These are phyloP conservation scores for Aspergillus brunneoviolaceus DNA, from an alignment of 2,329 filamentous ascomycete genomes.

Conservation along the genomic window DNA sequence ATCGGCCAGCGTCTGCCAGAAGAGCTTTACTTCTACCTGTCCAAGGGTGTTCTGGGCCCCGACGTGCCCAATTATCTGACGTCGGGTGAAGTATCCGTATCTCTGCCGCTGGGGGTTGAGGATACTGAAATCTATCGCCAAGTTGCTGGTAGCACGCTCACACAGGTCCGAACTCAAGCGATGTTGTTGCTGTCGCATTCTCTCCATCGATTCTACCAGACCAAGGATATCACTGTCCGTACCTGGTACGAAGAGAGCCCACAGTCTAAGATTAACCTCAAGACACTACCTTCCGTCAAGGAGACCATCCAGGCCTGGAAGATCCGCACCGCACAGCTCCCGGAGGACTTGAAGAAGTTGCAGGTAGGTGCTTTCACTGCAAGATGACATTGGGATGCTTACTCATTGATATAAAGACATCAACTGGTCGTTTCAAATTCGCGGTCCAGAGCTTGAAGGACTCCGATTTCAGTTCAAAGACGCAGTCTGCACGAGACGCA, in stretches of 20 bases:
- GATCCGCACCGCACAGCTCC: constrained; percentile 58
- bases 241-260: constrained; percentile 81
- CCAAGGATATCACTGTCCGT: constrained; percentile 72
- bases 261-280: constrained; percentile 64
- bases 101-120: constrained; percentile 82
- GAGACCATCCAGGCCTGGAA: constrained; percentile 67
- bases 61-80: constrained; percentile 80
- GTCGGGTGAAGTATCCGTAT: constrained; percentile 72
- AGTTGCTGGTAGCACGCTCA: constrained; percentile 72
- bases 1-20: constrained; percentile 85
- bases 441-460: constrained; percentile 67
- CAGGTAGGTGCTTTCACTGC: constrained; percentile 22
- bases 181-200: constrained; percentile 75
- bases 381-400: constrained; percentile 4
- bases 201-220: constrained; percentile 79
- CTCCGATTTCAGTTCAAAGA: constrained; percentile 66
- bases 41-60: constrained; percentile 75
- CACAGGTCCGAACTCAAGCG: constrained; percentile 71
- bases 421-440: constrained; percentile 36
- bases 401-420: constrained; percentile 17
- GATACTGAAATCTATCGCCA: constrained; percentile 76
- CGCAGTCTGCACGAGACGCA: constrained; percentile 58
- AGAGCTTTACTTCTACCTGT: constrained; percentile 88
- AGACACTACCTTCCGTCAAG: constrained; percentile 53
- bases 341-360: constrained; percentile 43